Conservation (phyloP, 169 alveolate species). For the Plasmodium vivax region DNA sequence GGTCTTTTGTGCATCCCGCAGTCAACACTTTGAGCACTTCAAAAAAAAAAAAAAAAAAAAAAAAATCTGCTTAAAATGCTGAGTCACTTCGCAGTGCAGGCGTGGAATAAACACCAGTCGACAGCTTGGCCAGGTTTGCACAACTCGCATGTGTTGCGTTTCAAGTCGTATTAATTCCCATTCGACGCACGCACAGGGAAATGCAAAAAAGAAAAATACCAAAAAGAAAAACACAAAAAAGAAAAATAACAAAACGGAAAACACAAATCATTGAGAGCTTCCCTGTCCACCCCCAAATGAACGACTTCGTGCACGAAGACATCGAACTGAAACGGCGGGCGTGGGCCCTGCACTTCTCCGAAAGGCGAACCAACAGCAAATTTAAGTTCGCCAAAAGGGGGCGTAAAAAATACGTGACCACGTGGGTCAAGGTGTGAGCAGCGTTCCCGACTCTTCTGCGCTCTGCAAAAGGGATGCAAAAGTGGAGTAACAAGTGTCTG, state of each 20-base stretch:
- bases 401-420: constrained; percentile 12
- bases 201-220: background rate
- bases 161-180: background rate
- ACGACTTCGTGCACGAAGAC: constrained; percentile 39
- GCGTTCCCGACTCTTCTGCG: background rate
- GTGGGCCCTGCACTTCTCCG: constrained; percentile 29
- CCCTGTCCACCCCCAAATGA: constrained; percentile 16
- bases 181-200: background rate
- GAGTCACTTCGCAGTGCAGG: background rate
- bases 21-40: background rate
- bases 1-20: background rate
- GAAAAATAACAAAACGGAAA: background rate
- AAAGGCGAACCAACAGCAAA: constrained; percentile 12
- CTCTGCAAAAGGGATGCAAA: background rate
- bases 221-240: background rate
- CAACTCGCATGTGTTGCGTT: background rate
- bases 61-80: background rate
- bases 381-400: constrained; percentile 21
- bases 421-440: constrained; percentile 44
- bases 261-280: background rate
- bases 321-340: constrained; percentile 27
- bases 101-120: background rate
- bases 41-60: background rate
- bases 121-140: background rate
- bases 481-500: background rate